Percentiles rank a stretch among this genome's conserved stretches.
phyloP scores from a whole-genome alignment of 192 early-diverging fungal genomes.

The Phycomyces nitens region DNA sequence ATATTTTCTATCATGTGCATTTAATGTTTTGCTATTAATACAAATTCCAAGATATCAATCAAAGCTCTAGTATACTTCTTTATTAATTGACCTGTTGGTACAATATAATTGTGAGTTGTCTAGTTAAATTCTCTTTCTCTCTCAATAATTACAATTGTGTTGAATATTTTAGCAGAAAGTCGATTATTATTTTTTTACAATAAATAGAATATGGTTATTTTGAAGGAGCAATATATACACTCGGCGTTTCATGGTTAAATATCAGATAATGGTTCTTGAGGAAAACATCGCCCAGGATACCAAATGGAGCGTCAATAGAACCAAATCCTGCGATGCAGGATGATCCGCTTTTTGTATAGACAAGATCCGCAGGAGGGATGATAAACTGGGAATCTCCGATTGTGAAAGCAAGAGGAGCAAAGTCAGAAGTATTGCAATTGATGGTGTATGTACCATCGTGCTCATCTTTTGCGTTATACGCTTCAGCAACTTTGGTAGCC shows the following conservation, averaged over 20 bases:
- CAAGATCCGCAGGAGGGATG: constrained; percentile 36
- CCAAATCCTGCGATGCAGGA: constrained; percentile 27
- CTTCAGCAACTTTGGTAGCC: constrained; percentile 15
- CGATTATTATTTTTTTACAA: too few species aligned
- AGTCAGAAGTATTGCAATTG: constrained; percentile 16
- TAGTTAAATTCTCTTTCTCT: too few species aligned
- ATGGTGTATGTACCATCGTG: constrained; percentile 26
- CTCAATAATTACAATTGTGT: too few species aligned
- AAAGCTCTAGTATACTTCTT: too few species aligned
- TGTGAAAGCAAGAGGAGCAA: constrained; percentile 32
- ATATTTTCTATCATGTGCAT: too few species aligned
- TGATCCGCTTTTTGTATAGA: constrained; percentile 20
- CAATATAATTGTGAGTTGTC: too few species aligned
- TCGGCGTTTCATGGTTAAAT: constrained; percentile 30
- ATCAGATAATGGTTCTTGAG: constrained; percentile 48
- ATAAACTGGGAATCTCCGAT: constrained; percentile 34
- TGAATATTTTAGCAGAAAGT: too few species aligned
- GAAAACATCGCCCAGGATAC: constrained; percentile 46
- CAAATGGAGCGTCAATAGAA: constrained; percentile 24
- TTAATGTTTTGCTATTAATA: too few species aligned
- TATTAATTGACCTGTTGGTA: too few species aligned
- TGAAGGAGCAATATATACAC: constrained; percentile 33
- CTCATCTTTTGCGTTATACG: constrained; percentile 15
- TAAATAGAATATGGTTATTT: not conserved
- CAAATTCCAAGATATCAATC: too few species aligned